Evolutionary conservation across 768 basidiomycete species (phyloP), one percentile per base, ranked within the genome.

Genomic region (Cytidiella melzeri): DNA sequence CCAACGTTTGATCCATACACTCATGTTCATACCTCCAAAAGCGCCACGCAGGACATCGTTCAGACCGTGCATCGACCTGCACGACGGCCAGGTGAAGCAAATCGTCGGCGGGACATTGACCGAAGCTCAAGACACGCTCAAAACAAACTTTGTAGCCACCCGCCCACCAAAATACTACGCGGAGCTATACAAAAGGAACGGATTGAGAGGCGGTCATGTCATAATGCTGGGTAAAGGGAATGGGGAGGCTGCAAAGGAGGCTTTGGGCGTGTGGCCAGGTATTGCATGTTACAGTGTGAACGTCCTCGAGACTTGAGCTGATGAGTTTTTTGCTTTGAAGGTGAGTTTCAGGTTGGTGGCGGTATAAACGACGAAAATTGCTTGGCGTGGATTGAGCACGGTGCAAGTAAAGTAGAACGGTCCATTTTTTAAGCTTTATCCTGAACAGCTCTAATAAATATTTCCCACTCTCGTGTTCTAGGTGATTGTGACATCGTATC

Each of bases 401-500:
- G 95, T 4, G 96, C 96, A 15, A 85, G 84, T 63, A 98, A 99
- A 75, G 95, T 81, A 51, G 9, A 40, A 21, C 44, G 19, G n/a
- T n/a, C n/a, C n/a, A n/a, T n/a, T 27, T n/a, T 23, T n/a, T 11
- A 61, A 42, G 36, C 7, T n/a, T 50, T 12, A 37, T 68, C 6
- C 9, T 6, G n/a, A 18, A 27, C 39, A 5, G 26, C 25, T 23
- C 15, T 43, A 45, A 12, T 19, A 44, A 36, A 10, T 40, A 28
- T 26, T 34, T 38, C 12, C 25, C 28, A 4, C 13, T 30, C n/a
- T n/a, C n/a, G n/a, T n/a, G 19, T 13, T 41, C 4, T 58, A 98
- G 94, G 83, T 98, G 56, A 97, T 99, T 46, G 88, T 99, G n/a
- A 99, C 96, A 3, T 96, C 94, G 11, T 91, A 84, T 67, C 81